Conservation (phyloP, 192 early-diverging fungal species). For the Rhizoclosmatium sp. region DNA sequence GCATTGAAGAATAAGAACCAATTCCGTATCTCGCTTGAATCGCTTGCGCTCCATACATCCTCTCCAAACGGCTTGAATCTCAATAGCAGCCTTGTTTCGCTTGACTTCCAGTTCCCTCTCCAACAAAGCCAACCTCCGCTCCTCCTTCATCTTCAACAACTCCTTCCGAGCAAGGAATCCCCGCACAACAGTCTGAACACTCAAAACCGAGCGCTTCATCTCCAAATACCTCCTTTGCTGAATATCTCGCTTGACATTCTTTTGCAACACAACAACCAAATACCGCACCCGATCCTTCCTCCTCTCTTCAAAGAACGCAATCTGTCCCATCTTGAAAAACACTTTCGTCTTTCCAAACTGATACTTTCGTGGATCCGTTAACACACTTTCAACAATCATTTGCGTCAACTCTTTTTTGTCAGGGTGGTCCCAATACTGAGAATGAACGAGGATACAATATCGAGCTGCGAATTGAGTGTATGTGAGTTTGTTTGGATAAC, state of each 20-base stretch:
- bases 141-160: not conserved
- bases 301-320: slow-evolving; percentile 88
- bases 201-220: slow-evolving; percentile 60
- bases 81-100: slow-evolving; percentile 70
- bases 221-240: slow-evolving; percentile 47
- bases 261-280: slow-evolving; percentile 86
- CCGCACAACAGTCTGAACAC: slow-evolving; percentile 58
- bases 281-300: slow-evolving; percentile 80
- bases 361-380: slow-evolving; percentile 78
- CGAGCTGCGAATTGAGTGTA: slow-evolving; percentile 87
- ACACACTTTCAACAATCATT: slow-evolving; percentile 62
- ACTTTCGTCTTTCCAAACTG: slow-evolving; percentile 95
- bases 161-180: slow-evolving; percentile 17
- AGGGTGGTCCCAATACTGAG: slow-evolving; percentile 6
- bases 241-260: slow-evolving; percentile 81
- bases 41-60: slow-evolving; percentile 64
- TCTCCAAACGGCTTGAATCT: slow-evolving; percentile 78
- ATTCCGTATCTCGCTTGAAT: slow-evolving; percentile 59
- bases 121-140: not conserved
- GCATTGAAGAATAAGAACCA: slow-evolving; percentile 27
- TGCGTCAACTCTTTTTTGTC: slow-evolving; percentile 2
- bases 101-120: slow-evolving; percentile 38
- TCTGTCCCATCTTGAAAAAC: slow-evolving; percentile 96
- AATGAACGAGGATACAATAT: slow-evolving; percentile 37
- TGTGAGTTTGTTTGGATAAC: slow-evolving; percentile 81